Conservation (phyloP, 2,329 filamentous ascomycete genomes). For the Achaetomium macrosporum region DNA sequence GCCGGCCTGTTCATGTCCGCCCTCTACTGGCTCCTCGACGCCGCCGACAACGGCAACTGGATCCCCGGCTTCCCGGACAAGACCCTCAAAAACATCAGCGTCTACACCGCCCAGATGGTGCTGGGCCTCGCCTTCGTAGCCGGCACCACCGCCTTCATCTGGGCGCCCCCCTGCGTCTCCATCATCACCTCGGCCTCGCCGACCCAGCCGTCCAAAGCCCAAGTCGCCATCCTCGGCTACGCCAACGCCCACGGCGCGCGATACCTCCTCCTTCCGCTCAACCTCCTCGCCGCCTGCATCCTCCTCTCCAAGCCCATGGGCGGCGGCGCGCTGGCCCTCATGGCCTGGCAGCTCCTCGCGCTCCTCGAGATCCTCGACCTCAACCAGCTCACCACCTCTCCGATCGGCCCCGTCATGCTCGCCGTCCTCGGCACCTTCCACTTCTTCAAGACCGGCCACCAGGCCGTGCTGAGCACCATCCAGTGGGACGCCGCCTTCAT, state of each 20-base stretch:
- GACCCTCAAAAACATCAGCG: constrained; percentile 65
- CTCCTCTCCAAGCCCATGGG: constrained; percentile 94
- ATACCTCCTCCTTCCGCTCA: constrained; percentile 77
- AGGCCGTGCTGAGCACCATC: constrained; percentile 78
- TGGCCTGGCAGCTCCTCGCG: constrained; percentile 84
- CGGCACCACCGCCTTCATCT: constrained; percentile 78
- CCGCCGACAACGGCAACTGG: constrained; percentile 83
- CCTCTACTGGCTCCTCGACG: constrained; percentile 81
- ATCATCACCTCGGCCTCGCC: constrained; percentile 51
- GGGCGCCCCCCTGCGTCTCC: constrained; percentile 76
- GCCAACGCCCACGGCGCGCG: constrained; percentile 88
- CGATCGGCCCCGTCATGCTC: constrained; percentile 78
- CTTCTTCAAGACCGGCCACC: constrained; percentile 97
- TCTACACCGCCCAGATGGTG: constrained; percentile 72
- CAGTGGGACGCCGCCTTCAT: constrained; percentile 98
- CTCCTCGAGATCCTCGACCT: constrained; percentile 60
- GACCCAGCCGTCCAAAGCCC: constrained; percentile 40
- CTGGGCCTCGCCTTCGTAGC: constrained; percentile 76
- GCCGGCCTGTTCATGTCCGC: constrained; percentile 69
- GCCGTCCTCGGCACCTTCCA: constrained; percentile 88
- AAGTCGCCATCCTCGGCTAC: constrained; percentile 81
- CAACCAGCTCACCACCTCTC: constrained; percentile 54
- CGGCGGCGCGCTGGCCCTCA: constrained; percentile 71
- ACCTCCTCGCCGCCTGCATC: constrained; percentile 69
- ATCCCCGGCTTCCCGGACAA: constrained; percentile 53